Evolutionary conservation across 371 early-diverging fungal species (phyloP).

Genomic region (Sporodiniella umbellata): DNA sequence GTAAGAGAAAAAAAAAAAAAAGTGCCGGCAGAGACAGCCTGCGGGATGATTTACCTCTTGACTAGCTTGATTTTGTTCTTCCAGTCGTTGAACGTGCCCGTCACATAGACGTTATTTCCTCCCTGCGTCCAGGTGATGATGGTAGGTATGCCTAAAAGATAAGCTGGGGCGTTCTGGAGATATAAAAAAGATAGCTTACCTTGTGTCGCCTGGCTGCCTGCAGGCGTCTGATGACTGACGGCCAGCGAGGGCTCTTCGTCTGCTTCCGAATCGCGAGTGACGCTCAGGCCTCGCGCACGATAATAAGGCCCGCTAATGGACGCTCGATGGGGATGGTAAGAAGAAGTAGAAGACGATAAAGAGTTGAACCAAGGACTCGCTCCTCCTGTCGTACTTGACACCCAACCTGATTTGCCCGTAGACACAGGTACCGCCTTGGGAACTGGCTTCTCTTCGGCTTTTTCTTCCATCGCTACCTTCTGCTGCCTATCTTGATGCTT

Average conservation of each 20-base stretch:
- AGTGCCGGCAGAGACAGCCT: too few relatives aligned
- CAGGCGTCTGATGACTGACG: not conserved
- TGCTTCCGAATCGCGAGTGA: constrained; percentile 36
- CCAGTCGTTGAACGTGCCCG: constrained; percentile 98
- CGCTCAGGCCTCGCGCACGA: constrained; percentile 46
- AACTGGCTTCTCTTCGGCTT: not conserved
- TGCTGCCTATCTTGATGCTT: not conserved
- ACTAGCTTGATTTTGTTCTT: constrained; percentile 86
- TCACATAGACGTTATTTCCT: constrained; percentile 85
- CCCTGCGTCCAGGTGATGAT: constrained; percentile 91
- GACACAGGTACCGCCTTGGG: constrained; percentile 21
- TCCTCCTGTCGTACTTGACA: constrained; percentile 42
- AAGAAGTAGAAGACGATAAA: constrained; percentile 33
- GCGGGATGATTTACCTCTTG: constrained; percentile 75
- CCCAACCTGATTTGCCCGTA: constrained; percentile 39
- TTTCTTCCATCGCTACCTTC: too few relatives aligned
- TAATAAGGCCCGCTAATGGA: constrained; percentile 52
- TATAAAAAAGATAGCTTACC: constrained; percentile 6
- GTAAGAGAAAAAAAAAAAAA: too few relatives aligned
- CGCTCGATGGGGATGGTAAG: constrained; percentile 34
- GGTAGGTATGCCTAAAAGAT: constrained; percentile 56
- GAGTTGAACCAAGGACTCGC: constrained; percentile 44
- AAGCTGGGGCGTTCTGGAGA: not conserved
- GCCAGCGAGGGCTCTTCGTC: constrained; percentile 24
- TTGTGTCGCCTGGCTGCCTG: constrained; percentile 1